Conservation (phyloP, 2,329 filamentous ascomycete species). For the Clonostachys rosea region DNA sequence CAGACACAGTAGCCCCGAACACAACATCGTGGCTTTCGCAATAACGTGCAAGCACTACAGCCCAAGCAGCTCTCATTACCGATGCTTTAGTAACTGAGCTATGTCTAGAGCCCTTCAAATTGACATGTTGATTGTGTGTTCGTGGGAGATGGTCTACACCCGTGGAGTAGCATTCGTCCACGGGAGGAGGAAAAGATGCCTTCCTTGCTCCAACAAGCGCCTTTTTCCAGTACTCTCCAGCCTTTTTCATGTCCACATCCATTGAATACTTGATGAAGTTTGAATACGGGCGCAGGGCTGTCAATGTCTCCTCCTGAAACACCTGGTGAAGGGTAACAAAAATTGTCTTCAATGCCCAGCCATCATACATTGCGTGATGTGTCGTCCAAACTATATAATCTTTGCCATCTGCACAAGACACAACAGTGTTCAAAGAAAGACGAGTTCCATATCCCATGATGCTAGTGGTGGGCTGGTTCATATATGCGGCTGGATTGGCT, state of each 20-base stretch:
- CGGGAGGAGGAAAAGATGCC: constrained; percentile 2
- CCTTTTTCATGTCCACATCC: background rate
- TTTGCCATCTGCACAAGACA: background rate
- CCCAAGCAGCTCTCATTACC: constrained; percentile 19
- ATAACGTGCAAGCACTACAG: constrained; percentile 10
- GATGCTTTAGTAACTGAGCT: constrained; percentile 8
- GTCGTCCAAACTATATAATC: constrained; percentile 12
- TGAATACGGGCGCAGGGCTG: background rate
- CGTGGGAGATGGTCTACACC: background rate
- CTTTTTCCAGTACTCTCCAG: constrained; percentile 4
- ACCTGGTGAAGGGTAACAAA: constrained; percentile 3
- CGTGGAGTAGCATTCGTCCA: background rate
- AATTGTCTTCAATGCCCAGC: constrained; percentile 68
- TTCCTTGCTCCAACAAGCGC: constrained; percentile 4
- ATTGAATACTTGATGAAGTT: constrained; percentile 5
- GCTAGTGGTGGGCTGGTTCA: background rate
- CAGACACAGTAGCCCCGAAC: constrained; percentile 15
- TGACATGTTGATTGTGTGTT: background rate
- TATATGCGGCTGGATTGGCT: background rate
- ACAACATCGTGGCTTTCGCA: constrained; percentile 10
- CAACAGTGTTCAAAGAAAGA: background rate
- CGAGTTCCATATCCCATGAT: background rate
- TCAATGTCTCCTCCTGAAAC: background rate
- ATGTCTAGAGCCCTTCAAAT: background rate
- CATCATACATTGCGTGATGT: constrained; percentile 19